Evolutionary conservation across 768 basidiomycete species (phyloP).

Genomic region (Kwoniella sp.): DNA sequence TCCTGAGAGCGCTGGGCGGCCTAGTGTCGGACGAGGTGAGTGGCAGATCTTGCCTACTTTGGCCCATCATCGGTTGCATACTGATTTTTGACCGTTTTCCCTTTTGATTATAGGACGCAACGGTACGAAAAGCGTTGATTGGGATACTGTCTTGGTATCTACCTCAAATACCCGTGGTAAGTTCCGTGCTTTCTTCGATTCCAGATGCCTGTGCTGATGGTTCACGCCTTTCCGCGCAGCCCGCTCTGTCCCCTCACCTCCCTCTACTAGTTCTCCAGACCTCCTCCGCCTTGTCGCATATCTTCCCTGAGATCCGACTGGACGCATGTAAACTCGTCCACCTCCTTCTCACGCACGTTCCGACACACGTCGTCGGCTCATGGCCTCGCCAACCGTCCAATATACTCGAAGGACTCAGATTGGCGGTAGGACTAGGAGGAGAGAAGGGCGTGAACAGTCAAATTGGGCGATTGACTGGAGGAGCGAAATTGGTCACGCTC

Average conservation of each 20-base stretch:
- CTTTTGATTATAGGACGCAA: constrained; percentile 65
- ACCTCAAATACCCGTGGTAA: constrained; percentile 64
- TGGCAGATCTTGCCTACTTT: constrained; percentile 8
- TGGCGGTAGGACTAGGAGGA: constrained; percentile 51
- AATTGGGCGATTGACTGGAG: constrained; percentile 33
- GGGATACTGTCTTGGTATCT: constrained; percentile 74
- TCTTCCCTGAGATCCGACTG: constrained; percentile 90
- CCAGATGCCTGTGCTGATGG: neutral
- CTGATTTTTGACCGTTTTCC: neutral
- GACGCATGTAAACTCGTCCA: constrained; percentile 82
- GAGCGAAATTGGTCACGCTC: constrained; percentile 45
- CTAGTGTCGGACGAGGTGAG: constrained; percentile 79
- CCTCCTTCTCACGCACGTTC: constrained; percentile 70
- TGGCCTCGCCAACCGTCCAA: constrained; percentile 62
- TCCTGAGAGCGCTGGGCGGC: constrained; percentile 57
- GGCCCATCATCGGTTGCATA: neutral
- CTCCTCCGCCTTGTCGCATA: constrained; percentile 87
- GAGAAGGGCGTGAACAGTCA: constrained; percentile 41
- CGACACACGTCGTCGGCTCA: constrained; percentile 66
- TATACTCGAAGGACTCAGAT: constrained; percentile 51
- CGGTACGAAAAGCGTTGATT: constrained; percentile 73
- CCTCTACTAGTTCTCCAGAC: constrained; percentile 77
- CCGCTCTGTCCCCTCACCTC: constrained; percentile 72
- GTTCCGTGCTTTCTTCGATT: constrained; percentile 23
- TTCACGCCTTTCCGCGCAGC: constrained; percentile 58